These are phyloP conservation scores for Eurotiales sp. DNA, from an alignment of 2,329 filamentous ascomycete genomes.

Conservation along the genomic window DNA sequence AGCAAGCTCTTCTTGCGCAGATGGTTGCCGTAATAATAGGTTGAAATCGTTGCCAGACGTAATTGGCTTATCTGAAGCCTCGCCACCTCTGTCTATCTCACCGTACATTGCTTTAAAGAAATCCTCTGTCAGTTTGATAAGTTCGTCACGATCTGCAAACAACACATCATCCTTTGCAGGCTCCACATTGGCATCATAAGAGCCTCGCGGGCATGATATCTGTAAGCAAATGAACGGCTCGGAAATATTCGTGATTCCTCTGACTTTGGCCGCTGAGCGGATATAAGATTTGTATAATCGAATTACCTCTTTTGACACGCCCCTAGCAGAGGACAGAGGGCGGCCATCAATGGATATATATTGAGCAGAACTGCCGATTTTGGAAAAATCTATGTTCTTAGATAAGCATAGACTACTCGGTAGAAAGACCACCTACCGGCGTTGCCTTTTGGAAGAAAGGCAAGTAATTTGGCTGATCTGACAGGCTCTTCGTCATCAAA, in stretches of 20 bases:
- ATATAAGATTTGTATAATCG: conserved; percentile 50
- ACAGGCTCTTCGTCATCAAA: conserved; percentile 14
- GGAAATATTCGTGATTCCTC: conserved; percentile 28
- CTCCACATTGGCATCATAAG: conserved; percentile 61
- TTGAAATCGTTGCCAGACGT: conserved; percentile 16
- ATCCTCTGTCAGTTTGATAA: conserved; percentile 43
- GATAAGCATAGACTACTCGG: background rate
- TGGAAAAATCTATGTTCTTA: conserved; percentile 31
- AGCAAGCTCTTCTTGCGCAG: conserved; percentile 5
- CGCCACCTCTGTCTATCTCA: conserved; percentile 15
- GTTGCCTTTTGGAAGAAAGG: conserved; percentile 48
- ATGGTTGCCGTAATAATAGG: conserved; percentile 21
- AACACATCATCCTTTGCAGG: conserved; percentile 61
- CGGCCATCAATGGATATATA: conserved; percentile 57
- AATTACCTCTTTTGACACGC: conserved; percentile 52
- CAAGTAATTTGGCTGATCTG: conserved; percentile 41
- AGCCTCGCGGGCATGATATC: conserved; percentile 50
- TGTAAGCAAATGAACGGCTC: conserved; percentile 57
- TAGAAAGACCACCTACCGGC: conserved; percentile 26
- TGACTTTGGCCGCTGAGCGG: conserved; percentile 30
- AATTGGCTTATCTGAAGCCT: background rate
- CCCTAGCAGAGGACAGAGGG: conserved; percentile 49
- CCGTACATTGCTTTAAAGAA: conserved; percentile 44
- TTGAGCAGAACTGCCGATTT: conserved; percentile 36
- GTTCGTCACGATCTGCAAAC: conserved; percentile 46